These are phyloP conservation scores for Cicer cuneatum DNA, from an alignment of 306 rosid genomes.

Conservation along the genomic window DNA sequence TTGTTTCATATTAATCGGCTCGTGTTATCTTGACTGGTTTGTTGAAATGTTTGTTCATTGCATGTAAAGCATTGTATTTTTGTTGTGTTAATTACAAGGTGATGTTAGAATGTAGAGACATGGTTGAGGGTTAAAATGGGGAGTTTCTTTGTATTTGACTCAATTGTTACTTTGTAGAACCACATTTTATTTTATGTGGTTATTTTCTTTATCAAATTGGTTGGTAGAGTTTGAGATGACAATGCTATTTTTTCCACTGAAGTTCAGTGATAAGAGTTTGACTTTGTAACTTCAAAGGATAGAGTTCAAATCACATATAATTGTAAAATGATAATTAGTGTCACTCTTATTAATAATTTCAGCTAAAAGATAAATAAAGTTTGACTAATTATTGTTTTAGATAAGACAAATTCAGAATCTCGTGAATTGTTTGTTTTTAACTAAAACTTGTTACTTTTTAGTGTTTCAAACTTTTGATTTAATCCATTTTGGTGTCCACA, in stretches of 20 bases:
- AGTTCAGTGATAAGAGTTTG: too few species aligned
- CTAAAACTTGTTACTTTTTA: too few species aligned
- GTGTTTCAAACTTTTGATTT: too few species aligned
- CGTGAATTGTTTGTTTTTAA: too few species aligned
- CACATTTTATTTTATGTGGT: slow-evolving; percentile 17
- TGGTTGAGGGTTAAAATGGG: slow-evolving; percentile 26
- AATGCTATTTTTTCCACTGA: not conserved
- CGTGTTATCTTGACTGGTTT: not conserved
- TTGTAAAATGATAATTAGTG: too few species aligned
- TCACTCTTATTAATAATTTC: too few species aligned
- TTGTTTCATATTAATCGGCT: not conserved
- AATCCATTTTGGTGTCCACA: too few species aligned
- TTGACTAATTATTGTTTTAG: too few species aligned
- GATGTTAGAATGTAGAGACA: slow-evolving; percentile 22
- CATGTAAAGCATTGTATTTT: slow-evolving; percentile 42
- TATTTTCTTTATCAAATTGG: slow-evolving; percentile 36
- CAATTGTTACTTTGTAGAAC: slow-evolving; percentile 28
- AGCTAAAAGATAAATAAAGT: too few species aligned
- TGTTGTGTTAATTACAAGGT: slow-evolving; percentile 33
- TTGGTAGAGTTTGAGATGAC: slow-evolving; percentile 27
- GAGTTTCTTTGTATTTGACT: slow-evolving; percentile 23
- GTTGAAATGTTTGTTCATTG: slow-evolving; percentile 26
- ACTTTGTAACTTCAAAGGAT: too few species aligned
- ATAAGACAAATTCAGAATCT: too few species aligned
- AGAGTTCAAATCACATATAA: too few species aligned